These are phyloP conservation scores for Helicostylum pulchrum DNA, from an alignment of 192 early-diverging fungal genomes.

Conservation along the genomic window DNA sequence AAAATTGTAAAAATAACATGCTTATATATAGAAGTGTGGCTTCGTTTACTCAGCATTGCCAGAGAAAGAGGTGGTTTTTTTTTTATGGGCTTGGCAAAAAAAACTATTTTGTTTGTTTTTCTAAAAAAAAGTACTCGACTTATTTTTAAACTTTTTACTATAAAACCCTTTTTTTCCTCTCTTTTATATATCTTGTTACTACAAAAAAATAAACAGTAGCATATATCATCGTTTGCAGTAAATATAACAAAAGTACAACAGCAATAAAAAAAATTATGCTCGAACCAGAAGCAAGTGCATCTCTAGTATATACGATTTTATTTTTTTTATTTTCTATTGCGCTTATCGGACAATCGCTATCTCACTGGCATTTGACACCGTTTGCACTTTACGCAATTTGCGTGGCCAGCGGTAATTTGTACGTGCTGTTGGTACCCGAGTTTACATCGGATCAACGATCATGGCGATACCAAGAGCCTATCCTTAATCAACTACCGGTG, in stretches of 20 bases:
- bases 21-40: too few relatives aligned
- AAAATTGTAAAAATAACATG: too few relatives aligned
- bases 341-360: not conserved
- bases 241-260: too few relatives aligned
- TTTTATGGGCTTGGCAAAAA: too few relatives aligned
- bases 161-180: not conserved
- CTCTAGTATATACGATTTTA: conserved; percentile 5
- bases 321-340: conserved; percentile 5
- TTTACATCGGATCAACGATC: not conserved
- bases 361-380: not conserved
- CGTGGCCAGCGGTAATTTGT: not conserved
- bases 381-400: not conserved
- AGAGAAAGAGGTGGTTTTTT: too few relatives aligned
- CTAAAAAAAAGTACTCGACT: too few relatives aligned
- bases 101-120: too few relatives aligned
- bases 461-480: not conserved
- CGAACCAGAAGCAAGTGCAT: not conserved
- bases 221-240: too few relatives aligned
- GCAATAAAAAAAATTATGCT: conserved; percentile 5
- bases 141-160: not conserved
- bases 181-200: not conserved
- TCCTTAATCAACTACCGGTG: not conserved
- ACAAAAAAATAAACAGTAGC: too few relatives aligned
- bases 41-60: too few relatives aligned
- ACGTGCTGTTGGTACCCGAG: not conserved